Conservation (phyloP, 148 eudicot genomes). For the Camellia japonica region DNA sequence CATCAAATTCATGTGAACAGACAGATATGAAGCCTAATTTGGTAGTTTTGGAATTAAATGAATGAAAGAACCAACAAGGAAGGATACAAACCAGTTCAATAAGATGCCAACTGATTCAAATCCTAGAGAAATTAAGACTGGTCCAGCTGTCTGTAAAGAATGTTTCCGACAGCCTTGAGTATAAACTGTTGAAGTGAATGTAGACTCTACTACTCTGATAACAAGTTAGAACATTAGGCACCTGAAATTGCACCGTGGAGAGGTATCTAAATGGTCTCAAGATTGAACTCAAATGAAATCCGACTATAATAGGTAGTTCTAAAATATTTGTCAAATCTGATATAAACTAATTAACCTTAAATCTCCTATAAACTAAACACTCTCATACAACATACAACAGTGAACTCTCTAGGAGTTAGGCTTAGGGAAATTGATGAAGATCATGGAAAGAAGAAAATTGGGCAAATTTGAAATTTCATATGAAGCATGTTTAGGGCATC, state of each 20-base stretch:
- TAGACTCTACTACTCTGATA: neutral
- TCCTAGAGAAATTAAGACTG: neutral
- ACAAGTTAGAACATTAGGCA: neutral
- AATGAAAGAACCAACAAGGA: neutral
- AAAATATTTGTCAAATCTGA: neutral
- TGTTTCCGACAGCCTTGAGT: neutral
- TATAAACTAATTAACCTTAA: neutral
- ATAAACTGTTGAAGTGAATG: neutral
- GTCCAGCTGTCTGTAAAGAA: neutral
- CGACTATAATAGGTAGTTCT: neutral
- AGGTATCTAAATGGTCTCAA: neutral
- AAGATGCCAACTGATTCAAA: neutral
- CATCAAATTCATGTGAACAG: neutral
- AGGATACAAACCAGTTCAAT: neutral
- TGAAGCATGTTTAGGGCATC: too few relatives aligned
- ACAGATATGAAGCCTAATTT: neutral
- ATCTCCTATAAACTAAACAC: neutral
- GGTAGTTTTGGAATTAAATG: neutral
- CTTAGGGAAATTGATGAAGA: too few relatives aligned
- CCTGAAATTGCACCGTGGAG: neutral
- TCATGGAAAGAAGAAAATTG: too few relatives aligned
- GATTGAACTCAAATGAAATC: neutral
- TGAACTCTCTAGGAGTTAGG: neutral
- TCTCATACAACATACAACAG: neutral
- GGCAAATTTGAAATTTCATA: too few relatives aligned